Evolutionary conservation across 2,329 filamentous ascomycete genomes (phyloP).

Genomic region (Verticillium klebahnii): DNA sequence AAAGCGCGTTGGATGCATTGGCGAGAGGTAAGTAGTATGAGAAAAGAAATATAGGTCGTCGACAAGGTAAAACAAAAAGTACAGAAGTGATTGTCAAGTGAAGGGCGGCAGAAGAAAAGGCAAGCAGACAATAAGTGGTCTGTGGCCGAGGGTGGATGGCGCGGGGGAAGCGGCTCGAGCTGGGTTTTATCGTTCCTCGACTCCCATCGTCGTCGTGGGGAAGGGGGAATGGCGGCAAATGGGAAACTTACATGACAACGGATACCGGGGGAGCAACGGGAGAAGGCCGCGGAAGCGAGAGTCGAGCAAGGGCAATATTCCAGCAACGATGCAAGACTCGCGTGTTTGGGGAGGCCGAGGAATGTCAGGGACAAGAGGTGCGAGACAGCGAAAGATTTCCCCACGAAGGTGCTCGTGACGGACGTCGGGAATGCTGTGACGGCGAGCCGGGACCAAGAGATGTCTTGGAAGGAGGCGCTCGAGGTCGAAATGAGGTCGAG

Average conservation of each 20-base stretch:
- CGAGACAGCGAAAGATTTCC: not conserved
- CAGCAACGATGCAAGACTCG: conserved; percentile 13
- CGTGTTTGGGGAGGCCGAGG: conserved; percentile 2
- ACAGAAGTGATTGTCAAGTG: not conserved
- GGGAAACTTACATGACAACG: conserved; percentile 11
- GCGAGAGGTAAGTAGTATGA: not conserved
- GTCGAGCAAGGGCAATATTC: conserved; percentile 15
- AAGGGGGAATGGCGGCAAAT: not conserved
- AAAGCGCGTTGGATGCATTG: conserved; percentile 1
- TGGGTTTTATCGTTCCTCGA: not conserved
- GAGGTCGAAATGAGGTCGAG: not conserved
- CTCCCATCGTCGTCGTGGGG: not conserved
- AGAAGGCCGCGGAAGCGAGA: conserved; percentile 4
- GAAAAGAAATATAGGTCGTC: not conserved
- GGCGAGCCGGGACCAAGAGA: conserved; percentile 6
- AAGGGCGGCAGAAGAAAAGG: not conserved
- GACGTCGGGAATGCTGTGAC: not conserved
- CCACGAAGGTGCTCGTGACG: not conserved
- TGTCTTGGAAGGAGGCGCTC: conserved; percentile 1
- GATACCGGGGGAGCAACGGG: conserved; percentile 1
- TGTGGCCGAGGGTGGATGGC: conserved; percentile 1
- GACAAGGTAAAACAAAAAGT: not conserved
- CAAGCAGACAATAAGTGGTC: not conserved
- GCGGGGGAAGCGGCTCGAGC: not conserved
- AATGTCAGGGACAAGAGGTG: conserved; percentile 2